Conservation (phyloP, 2,329 filamentous ascomycete species). For the Cryphonectria nitschkei region DNA sequence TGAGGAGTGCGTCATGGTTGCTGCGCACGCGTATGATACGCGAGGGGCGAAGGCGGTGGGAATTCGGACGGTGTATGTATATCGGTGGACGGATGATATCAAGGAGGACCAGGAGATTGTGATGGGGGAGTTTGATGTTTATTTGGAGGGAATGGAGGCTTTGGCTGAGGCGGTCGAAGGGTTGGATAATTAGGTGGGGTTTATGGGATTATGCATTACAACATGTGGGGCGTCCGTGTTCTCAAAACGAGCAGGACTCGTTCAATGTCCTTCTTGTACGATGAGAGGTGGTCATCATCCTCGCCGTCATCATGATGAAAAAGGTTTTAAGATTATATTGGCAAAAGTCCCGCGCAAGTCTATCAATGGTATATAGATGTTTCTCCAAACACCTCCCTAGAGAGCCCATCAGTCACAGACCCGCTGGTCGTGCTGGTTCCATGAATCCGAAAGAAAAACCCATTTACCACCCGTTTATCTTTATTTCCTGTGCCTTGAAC, state of each 20-base stretch:
- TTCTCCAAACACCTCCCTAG: neutral
- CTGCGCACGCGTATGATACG: conserved; percentile 59
- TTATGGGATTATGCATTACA: neutral
- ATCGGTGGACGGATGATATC: conserved; percentile 57
- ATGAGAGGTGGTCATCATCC: neutral
- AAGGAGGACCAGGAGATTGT: conserved; percentile 49
- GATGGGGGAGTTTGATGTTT: conserved; percentile 44
- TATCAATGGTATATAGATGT: neutral
- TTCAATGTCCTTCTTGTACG: neutral
- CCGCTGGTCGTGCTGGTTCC: neutral
- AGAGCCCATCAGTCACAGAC: neutral
- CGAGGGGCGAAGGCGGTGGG: conserved; percentile 51
- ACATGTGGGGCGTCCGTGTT: neutral
- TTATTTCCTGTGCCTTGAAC: neutral
- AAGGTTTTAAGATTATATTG: neutral
- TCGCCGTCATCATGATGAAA: no score
- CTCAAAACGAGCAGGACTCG: neutral
- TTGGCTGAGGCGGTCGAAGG: conserved; percentile 26
- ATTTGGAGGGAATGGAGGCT: conserved; percentile 33
- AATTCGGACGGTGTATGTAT: conserved; percentile 56
- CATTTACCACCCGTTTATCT: neutral
- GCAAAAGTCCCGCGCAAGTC: neutral
- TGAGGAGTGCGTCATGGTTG: conserved; percentile 55
- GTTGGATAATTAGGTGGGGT: neutral
- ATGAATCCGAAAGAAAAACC: neutral